phyloP scores from a whole-genome alignment of 2,329 filamentous ascomycete species.

The Claviceps quebecensis region DNA sequence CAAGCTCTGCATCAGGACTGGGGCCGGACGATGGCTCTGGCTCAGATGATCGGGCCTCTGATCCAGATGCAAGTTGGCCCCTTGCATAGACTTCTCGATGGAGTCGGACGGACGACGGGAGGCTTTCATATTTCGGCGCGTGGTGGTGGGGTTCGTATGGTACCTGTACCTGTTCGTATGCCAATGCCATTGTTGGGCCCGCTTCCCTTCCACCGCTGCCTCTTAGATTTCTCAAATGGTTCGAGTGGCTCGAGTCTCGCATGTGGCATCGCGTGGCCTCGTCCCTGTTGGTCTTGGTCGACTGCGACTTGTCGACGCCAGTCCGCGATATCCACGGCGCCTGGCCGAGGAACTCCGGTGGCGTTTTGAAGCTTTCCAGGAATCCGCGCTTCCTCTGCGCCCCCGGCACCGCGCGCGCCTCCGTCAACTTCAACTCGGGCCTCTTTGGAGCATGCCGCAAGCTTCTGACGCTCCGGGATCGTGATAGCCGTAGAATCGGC shows the following conservation, averaged over 20 bases:
- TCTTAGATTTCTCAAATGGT: no score
- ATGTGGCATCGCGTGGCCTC: background rate
- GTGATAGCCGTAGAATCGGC: conserved; percentile 2
- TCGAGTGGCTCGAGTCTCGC: background rate
- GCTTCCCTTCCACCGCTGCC: background rate
- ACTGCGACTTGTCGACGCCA: background rate
- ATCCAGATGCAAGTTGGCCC: background rate
- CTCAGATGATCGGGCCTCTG: background rate
- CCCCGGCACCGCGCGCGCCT: background rate
- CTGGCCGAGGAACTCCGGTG: background rate
- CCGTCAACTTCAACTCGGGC: background rate
- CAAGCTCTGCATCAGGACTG: no score
- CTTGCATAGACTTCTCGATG: background rate
- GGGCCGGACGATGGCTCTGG: background rate
- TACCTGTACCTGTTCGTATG: no score
- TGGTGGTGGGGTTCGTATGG: background rate
- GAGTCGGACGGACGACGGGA: background rate
- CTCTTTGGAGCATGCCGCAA: background rate
- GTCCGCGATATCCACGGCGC: conserved; percentile 1
- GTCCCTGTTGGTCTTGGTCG: background rate
- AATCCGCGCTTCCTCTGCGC: conserved; percentile 4
- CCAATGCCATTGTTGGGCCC: background rate
- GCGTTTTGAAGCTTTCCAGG: conserved; percentile 4
- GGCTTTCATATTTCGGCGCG: background rate
- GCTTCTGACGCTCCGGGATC: conserved; percentile 10